Conservation (phyloP, 2,329 filamentous ascomycete species). For the Neopestalotiopsis rosae region DNA sequence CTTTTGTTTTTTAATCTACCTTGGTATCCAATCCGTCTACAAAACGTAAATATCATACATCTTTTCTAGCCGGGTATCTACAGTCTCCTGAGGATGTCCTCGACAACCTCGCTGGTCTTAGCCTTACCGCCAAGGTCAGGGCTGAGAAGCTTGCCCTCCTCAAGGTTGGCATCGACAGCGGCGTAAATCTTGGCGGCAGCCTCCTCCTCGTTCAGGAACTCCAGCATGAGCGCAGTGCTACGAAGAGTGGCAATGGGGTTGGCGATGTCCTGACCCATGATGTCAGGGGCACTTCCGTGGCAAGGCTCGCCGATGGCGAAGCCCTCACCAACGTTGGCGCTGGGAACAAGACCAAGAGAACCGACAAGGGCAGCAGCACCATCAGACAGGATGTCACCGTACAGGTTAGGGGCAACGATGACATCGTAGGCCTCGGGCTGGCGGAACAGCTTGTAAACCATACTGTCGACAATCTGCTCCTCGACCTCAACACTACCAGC, state of each 20-base stretch:
- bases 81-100: slow-evolving; percentile 84
- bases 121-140: slow-evolving; percentile 91
- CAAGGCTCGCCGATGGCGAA: slow-evolving; percentile 98
- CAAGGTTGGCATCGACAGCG: slow-evolving; percentile 88
- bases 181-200: slow-evolving; percentile 90
- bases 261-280: slow-evolving; percentile 88
- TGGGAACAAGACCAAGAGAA: slow-evolving; percentile 88
- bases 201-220: slow-evolving; percentile 87
- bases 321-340: slow-evolving; percentile 90
- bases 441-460: slow-evolving; percentile 99
- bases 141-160: slow-evolving; percentile 80
- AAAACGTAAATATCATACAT: slow-evolving; percentile 9
- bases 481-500: slow-evolving; percentile 69
- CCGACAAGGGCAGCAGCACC: slow-evolving; percentile 94
- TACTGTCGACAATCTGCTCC: slow-evolving; percentile 98
- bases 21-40: background rate
- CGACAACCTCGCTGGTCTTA: slow-evolving; percentile 83
- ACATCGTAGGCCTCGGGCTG: slow-evolving; percentile 96
- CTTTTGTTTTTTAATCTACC: slow-evolving; percentile 6
- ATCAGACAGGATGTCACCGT: slow-evolving; percentile 96
- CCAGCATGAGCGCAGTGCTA: slow-evolving; percentile 91
- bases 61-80: slow-evolving; percentile 46
- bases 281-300: slow-evolving; percentile 95
- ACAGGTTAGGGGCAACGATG: slow-evolving; percentile 96
- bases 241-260: slow-evolving; percentile 96